Conservation (phyloP, 176 grass and related monocot genomes). For the Carex parvula region DNA sequence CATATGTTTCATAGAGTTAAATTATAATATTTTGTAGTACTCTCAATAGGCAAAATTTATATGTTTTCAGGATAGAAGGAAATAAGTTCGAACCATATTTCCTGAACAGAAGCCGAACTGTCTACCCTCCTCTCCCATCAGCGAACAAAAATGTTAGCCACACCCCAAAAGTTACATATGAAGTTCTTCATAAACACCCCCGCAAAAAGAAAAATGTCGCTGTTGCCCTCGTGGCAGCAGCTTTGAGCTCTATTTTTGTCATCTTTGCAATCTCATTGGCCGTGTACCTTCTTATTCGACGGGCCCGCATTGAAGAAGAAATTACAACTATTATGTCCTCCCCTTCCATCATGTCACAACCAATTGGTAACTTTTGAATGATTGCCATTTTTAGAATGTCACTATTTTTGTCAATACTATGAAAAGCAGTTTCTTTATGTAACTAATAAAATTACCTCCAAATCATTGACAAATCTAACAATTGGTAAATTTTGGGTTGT, state of each 20-base stretch:
- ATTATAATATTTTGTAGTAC: no score
- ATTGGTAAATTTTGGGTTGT: not conserved
- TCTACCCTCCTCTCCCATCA: constrained; percentile 26
- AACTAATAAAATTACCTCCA: not conserved
- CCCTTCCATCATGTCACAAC: constrained; percentile 16
- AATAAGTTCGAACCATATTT: no score
- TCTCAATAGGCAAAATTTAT: no score
- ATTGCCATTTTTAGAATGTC: not conserved
- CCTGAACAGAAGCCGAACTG: no score
- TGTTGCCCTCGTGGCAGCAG: constrained; percentile 43
- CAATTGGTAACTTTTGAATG: constrained; percentile 13
- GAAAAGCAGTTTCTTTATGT: not conserved
- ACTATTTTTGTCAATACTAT: not conserved
- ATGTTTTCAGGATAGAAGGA: no score
- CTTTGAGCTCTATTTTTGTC: constrained; percentile 36
- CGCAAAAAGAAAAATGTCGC: constrained; percentile 40
- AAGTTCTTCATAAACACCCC: constrained; percentile 35
- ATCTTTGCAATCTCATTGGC: constrained; percentile 54
- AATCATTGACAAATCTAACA: not conserved
- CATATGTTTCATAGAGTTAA: no score
- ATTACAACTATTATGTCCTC: constrained; percentile 19
- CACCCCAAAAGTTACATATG: constrained; percentile 39
- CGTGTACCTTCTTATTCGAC: constrained; percentile 29
- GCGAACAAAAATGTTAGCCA: constrained; percentile 45
- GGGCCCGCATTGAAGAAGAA: constrained; percentile 19